Evolutionary conservation across 2,329 filamentous ascomycete genomes (phyloP).

Genomic region (Neocatenulostroma microsporum): DNA sequence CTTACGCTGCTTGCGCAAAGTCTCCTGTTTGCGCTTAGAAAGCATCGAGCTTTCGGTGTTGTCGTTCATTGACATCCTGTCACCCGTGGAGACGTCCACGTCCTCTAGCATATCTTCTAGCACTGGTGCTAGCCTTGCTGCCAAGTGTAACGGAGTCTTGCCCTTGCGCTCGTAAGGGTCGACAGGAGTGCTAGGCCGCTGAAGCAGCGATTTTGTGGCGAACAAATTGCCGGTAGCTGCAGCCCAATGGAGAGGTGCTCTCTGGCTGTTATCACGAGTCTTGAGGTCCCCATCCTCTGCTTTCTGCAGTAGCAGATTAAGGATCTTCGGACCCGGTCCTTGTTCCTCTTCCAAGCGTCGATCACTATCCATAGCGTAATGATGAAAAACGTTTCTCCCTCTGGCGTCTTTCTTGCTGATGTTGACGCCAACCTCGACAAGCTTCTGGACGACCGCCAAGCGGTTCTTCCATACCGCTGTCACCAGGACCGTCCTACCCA

Average conservation of each 20-base stretch:
- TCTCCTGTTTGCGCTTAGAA: not conserved
- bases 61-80: slow-evolving; percentile 1
- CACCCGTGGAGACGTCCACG: too few species aligned
- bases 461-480: slow-evolving; percentile 36
- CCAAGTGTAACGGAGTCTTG: slow-evolving; percentile 15
- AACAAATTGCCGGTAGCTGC: slow-evolving; percentile 7
- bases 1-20: not conserved
- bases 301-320: slow-evolving; percentile 4
- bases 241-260: slow-evolving; percentile 16
- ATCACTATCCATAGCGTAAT: slow-evolving; percentile 33
- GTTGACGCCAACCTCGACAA: slow-evolving; percentile 23
- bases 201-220: slow-evolving; percentile 1
- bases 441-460: slow-evolving; percentile 29
- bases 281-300: slow-evolving; percentile 4
- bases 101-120: too few species aligned
- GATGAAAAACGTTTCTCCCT: slow-evolving; percentile 28
- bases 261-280: slow-evolving; percentile 6
- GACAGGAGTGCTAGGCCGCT: slow-evolving; percentile 2
- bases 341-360: slow-evolving; percentile 5
- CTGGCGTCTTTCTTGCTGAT: slow-evolving; percentile 10
- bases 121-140: slow-evolving; percentile 2
- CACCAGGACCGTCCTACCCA: slow-evolving; percentile 1
- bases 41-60: not conserved
- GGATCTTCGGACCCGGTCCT: not conserved
- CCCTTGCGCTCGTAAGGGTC: slow-evolving; percentile 16